These are phyloP conservation scores for Ocimum tenuiflorum DNA, from an alignment of 257 asterid genomes.

Conservation along the genomic window DNA sequence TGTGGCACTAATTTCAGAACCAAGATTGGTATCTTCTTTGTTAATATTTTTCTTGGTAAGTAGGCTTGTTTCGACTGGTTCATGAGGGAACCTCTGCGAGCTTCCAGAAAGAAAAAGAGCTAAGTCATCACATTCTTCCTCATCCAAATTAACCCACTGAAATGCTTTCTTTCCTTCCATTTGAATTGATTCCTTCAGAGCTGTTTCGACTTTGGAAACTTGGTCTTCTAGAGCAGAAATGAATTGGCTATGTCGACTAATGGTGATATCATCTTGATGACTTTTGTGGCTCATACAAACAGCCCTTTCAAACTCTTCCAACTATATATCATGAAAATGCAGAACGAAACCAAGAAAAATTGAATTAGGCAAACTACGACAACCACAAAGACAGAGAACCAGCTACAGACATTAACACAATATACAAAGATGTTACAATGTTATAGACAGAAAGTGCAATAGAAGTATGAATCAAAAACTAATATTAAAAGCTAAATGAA, in stretches of 20 bases:
- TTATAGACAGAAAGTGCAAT: not conserved
- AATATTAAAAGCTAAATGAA: not conserved
- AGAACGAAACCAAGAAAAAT: not conserved
- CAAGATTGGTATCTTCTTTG: constrained; percentile 24
- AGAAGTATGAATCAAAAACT: not conserved
- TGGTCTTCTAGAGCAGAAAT: constrained; percentile 54
- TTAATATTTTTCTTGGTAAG: constrained; percentile 19
- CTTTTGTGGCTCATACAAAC: constrained; percentile 60
- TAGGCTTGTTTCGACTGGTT: constrained; percentile 21
- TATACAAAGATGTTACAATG: no score
- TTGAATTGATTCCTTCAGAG: constrained; percentile 48
- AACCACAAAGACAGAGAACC: not conserved
- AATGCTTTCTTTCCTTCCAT: constrained; percentile 49
- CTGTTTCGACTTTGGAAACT: constrained; percentile 48
- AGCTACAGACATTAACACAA: not conserved
- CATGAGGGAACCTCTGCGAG: constrained; percentile 23
- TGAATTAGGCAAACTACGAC: not conserved
- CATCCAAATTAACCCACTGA: constrained; percentile 60
- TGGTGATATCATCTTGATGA: constrained; percentile 43
- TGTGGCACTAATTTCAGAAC: constrained; percentile 19
- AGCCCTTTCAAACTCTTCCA: constrained; percentile 76
- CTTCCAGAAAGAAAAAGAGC: constrained; percentile 65
- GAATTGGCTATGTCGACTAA: constrained; percentile 60
- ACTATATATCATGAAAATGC: constrained; percentile 27
- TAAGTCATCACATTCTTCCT: constrained; percentile 55